Evolutionary conservation across 306 rosid species (phyloP), one percentile per base, ranked within the genome.

Genomic region (Gynostemma pentaphyllum): DNA sequence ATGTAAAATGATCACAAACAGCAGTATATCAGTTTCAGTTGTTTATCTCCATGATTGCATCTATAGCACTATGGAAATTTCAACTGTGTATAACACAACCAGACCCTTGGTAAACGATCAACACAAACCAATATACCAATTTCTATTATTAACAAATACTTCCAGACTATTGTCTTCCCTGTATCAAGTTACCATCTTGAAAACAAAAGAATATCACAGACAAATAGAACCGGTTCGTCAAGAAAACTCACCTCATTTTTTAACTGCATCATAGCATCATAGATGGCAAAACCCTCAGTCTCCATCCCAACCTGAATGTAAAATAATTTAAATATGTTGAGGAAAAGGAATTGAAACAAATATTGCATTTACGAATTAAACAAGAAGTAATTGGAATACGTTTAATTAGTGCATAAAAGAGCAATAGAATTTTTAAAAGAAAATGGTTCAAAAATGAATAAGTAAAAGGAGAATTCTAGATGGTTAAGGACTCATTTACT

Each of bases 221-320:
- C 11, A 4, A 19, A 18, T 8, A 26, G 15, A 61, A 39, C 18
- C 67, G 56, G n/a, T 67, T 37, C 34, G 62, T 67, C 46, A 70
- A 53, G 48, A 48, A 75, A 71, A 64, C 81, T 68, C 70, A 86
- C 98, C 95, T 84, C 85, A 51, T 80, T 82, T 68, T 81, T 81
- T 62, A 86, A 45, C 76, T 81, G 95, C 90, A 71, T 82, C 98
- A 92, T 71, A 42, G 95, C 82, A 72, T 88, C 96, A 72, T 92
- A 88, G 69, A 92, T 92, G 53, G 96, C 95, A 70, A 92, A 88
- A 42, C 98, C 98, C 79, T 92, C 98, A 23, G 98, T 29, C 79
- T 92, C 98, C 95, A 92, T 77, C 36, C 83, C 98, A 14, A 92
- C 96, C 98, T 92, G 79, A 78, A 76, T 15, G 48, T 18, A 34